Base-by-base conservation (phyloP, 768 basidiomycete genomes). In the Favolaschia claudopus region DNA sequence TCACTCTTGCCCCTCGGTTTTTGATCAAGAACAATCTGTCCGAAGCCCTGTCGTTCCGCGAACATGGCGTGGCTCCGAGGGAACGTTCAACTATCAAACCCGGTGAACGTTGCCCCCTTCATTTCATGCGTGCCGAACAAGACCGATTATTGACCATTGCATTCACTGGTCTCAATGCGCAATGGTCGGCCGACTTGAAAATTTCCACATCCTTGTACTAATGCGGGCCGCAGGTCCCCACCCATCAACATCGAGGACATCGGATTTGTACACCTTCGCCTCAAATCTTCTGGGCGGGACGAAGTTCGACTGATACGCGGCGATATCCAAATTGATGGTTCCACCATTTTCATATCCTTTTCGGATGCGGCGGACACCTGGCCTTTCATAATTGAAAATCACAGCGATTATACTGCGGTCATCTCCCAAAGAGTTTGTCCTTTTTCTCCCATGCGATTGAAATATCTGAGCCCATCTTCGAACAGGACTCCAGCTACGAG, bases 181-280 rank as follows among this genome's bases (percentile, higher is more conserved):
- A 84, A 74, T 97, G 95, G 95, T 93, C 69, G 44, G 78, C 31
- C 13, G n/a, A 19, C 48, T 24, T 10, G n/a, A 44, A 22, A n/a
- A 2, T 28, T 42, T 13, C 33, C 29, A 24, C 25, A 55, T 1
- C 36, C 63, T 24, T 60, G 59, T 49, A 33, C 19, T 38, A 59
- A 36, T 22, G 40, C 20, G 37, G 29, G 46, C 14, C 39, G 7
- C 58, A 97, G 96, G 96, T 96, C 96, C 2, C 81, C 95, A 1
- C 93, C 95, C 1, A 88, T 99, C 75, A 94, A 92, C 70, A 83
- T 98, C 33, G 88, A 95, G 68, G 92, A 96, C 65, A 93, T 99
- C 57, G 97, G 97, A 17, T 78, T 82, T 25, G 83, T 93, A 2
- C 85, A 95, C 68, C 82, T 95, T 67, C 89, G 91, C 10, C 74